These are phyloP conservation scores for Sugiyamaella qingdaonensis DNA, from an alignment of 805 yeast species.

Conservation along the genomic window DNA sequence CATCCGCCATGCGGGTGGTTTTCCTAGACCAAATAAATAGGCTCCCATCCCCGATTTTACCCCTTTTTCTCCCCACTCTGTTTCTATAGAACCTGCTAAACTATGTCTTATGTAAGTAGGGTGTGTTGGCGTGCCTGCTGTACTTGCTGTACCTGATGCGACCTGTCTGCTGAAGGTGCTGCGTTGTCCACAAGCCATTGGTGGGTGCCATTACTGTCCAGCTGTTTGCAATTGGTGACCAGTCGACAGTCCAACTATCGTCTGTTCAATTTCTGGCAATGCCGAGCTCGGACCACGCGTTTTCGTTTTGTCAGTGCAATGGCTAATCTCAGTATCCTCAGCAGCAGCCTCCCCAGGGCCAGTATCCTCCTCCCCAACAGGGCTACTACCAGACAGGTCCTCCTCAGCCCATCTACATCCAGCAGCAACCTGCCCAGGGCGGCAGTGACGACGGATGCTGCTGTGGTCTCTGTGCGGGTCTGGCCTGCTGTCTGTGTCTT, in stretches of 20 bases:
- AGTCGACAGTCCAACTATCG: too few species aligned
- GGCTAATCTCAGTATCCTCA: slow-evolving; percentile 16
- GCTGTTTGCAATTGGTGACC: too few species aligned
- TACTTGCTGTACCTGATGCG: background rate
- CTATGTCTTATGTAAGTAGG: slow-evolving; percentile 16
- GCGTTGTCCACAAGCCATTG: too few species aligned
- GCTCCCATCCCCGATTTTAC: background rate
- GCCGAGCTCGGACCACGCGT: background rate
- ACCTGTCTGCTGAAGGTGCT: background rate
- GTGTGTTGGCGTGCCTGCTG: background rate
- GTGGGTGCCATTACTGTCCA: too few species aligned
- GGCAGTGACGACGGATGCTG: slow-evolving; percentile 29
- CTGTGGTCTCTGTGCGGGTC: slow-evolving; percentile 35
- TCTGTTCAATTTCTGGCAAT: too few species aligned
- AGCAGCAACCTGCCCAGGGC: slow-evolving; percentile 24
- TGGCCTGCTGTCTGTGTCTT: slow-evolving; percentile 33
- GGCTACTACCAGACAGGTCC: slow-evolving; percentile 25
- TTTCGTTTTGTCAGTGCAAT: background rate
- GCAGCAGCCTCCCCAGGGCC: slow-evolving; percentile 21
- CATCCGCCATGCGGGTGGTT: background rate
- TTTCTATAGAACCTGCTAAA: background rate
- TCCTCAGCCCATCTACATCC: slow-evolving; percentile 28
- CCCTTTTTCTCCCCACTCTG: slow-evolving; percentile 1
- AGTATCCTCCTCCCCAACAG: slow-evolving; percentile 16
- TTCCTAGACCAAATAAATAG: slow-evolving; percentile 3